These are phyloP conservation scores for Solanum virginianum DNA, from an alignment of 257 asterid genomes.

Conservation along the genomic window DNA sequence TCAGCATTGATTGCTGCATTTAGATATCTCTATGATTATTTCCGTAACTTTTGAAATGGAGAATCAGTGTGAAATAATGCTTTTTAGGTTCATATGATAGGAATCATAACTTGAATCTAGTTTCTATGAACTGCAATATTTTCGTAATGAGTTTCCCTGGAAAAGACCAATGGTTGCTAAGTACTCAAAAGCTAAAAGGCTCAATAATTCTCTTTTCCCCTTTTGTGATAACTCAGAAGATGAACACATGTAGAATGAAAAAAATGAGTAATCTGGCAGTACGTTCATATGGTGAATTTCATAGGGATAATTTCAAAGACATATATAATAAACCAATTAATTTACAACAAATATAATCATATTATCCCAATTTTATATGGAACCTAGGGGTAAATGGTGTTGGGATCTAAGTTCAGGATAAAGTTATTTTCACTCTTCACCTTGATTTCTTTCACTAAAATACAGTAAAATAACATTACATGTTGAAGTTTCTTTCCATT, in stretches of 20 bases:
- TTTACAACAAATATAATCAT: too few relatives aligned
- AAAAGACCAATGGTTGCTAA: neutral
- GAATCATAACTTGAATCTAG: neutral
- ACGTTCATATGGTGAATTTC: neutral
- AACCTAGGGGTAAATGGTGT: neutral
- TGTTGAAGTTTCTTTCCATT: too few relatives aligned
- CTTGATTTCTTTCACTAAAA: neutral
- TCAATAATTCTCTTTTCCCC: neutral
- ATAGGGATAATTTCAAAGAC: too few relatives aligned
- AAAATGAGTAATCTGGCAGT: neutral
- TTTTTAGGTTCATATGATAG: neutral
- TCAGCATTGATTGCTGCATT: neutral
- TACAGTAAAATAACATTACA: neutral
- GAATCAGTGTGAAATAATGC: neutral
- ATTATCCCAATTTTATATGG: neutral
- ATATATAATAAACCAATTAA: too few relatives aligned
- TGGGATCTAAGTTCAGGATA: neutral
- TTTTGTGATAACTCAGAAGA: neutral
- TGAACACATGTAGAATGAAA: neutral
- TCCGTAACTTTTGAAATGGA: neutral
- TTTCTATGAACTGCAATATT: neutral
- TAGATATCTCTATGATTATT: neutral
- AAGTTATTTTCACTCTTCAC: neutral
- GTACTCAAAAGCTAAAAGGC: neutral
- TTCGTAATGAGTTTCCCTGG: neutral